A percentile compares a stretch with the other conserved stretches of the same genome.
Evolutionary conservation across 306 rosid species (phyloP).

Genomic region (Benincasa hispida): DNA sequence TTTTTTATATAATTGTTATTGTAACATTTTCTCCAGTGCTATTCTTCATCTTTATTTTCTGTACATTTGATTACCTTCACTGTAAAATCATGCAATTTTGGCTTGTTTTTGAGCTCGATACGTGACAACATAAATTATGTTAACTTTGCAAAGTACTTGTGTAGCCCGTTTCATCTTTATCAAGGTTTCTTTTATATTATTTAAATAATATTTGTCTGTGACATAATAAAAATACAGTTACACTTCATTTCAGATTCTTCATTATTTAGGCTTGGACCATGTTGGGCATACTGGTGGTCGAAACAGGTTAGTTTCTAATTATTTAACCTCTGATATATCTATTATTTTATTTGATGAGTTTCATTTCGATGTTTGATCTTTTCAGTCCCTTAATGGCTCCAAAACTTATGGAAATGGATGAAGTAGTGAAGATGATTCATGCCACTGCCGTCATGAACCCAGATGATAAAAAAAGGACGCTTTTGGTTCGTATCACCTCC

Average conservation of each 20-base stretch:
- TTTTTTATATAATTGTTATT: background rate
- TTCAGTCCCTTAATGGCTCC: constrained; percentile 74
- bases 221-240: constrained; percentile 2
- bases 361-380: constrained; percentile 23
- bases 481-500: constrained; percentile 55
- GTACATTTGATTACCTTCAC: background rate
- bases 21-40: background rate
- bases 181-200: background rate
- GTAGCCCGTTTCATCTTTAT: background rate
- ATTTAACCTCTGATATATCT: background rate
- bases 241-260: constrained; percentile 74
- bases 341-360: constrained; percentile 14
- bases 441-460: constrained; percentile 26
- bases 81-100: background rate
- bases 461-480: constrained; percentile 44
- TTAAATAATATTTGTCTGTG: background rate
- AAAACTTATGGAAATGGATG: constrained; percentile 91
- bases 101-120: background rate
- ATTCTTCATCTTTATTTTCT: background rate
- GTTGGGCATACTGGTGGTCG: constrained; percentile 97
- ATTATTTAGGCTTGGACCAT: constrained; percentile 96
- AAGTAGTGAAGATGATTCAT: constrained; percentile 74
- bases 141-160: background rate
- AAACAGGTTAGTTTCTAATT: constrained; percentile 35
- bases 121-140: background rate